Conservation (phyloP, 2,329 filamentous ascomycete genomes). For the Diaporthe batatas region DNA sequence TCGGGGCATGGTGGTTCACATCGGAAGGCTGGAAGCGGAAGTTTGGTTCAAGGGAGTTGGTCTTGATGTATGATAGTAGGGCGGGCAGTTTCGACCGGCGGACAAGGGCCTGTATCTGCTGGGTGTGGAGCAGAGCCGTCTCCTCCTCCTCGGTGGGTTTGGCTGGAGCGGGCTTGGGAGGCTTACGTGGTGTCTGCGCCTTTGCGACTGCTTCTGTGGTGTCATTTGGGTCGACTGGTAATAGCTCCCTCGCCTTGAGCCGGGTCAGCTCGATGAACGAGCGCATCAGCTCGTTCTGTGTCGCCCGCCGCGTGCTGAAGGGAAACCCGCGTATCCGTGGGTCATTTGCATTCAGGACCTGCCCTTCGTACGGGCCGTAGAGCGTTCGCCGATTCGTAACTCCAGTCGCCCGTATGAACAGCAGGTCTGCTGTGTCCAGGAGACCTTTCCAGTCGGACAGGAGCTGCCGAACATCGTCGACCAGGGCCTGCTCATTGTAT, state of each 20-base stretch:
- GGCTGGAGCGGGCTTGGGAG: slow-evolving; percentile 64
- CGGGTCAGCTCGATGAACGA: slow-evolving; percentile 94
- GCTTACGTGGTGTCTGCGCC: slow-evolving; percentile 59
- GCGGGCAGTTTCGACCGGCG: slow-evolving; percentile 91
- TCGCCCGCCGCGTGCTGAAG: slow-evolving; percentile 91
- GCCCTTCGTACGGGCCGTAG: slow-evolving; percentile 91
- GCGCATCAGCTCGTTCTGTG: slow-evolving; percentile 93
- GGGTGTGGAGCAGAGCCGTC: slow-evolving; percentile 83
- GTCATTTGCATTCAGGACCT: slow-evolving; percentile 85
- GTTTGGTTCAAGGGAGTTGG: slow-evolving; percentile 77
- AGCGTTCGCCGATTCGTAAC: slow-evolving; percentile 87
- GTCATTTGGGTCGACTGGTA: slow-evolving; percentile 70
- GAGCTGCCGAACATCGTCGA: slow-evolving; percentile 87
- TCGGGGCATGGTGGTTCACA: slow-evolving; percentile 83
- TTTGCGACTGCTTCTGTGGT: slow-evolving; percentile 50
- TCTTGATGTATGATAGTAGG: slow-evolving; percentile 84
- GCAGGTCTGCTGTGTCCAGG: slow-evolving; percentile 84
- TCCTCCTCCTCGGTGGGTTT: slow-evolving; percentile 88
- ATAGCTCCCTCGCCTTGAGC: slow-evolving; percentile 84
- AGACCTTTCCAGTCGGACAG: slow-evolving; percentile 87
- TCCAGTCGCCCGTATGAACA: slow-evolving; percentile 93
- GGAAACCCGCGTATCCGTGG: slow-evolving; percentile 87
- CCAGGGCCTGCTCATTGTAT: slow-evolving; percentile 93
- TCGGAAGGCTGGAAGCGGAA: slow-evolving; percentile 82
- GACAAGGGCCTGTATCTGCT: slow-evolving; percentile 88